These are phyloP conservation scores for Leptographium lundbergii DNA, from an alignment of 2,329 filamentous ascomycete genomes.

Conservation along the genomic window DNA sequence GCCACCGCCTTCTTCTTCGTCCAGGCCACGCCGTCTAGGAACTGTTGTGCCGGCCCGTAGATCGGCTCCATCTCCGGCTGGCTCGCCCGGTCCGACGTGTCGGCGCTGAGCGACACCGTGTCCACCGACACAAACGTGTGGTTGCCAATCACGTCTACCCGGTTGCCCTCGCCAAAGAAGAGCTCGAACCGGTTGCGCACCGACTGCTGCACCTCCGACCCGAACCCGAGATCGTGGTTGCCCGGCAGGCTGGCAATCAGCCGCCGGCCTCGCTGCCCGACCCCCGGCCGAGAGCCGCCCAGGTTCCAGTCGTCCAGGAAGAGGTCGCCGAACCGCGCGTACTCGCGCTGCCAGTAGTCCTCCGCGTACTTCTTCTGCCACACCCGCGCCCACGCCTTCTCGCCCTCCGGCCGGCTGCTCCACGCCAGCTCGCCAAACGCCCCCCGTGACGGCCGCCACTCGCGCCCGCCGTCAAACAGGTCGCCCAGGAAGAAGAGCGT, in stretches of 20 bases:
- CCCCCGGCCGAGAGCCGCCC: conserved; percentile 36
- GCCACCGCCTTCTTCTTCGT: conserved; percentile 56
- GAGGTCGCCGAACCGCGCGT: conserved; percentile 70
- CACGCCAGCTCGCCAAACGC: conserved; percentile 47
- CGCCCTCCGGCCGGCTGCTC: conserved; percentile 37
- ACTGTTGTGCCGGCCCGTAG: conserved; percentile 64
- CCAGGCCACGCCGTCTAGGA: conserved; percentile 54
- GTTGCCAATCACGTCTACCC: conserved; percentile 84
- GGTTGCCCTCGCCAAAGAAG: conserved; percentile 85
- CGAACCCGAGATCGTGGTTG: conserved; percentile 92
- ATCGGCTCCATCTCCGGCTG: conserved; percentile 45
- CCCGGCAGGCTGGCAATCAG: conserved; percentile 79
- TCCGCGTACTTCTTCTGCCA: conserved; percentile 69
- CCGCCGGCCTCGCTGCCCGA: conserved; percentile 56
- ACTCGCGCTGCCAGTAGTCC: conserved; percentile 77
- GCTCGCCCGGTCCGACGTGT: conserved; percentile 36
- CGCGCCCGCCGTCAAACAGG: conserved; percentile 86
- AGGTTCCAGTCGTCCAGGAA: conserved; percentile 62
- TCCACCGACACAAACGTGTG: conserved; percentile 93
- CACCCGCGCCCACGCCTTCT: conserved; percentile 44
- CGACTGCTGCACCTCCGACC: conserved; percentile 64
- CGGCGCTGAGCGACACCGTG: conserved; percentile 73
- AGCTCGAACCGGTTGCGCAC: conserved; percentile 75
- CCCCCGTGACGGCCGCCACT: conserved; percentile 69
- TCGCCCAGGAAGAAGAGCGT: conserved; percentile 87